A percentile compares a stretch with the other conserved stretches of the same genome.
Evolutionary conservation across 1,284 basidiomycete genomes (phyloP).

Genomic region (Ceratobasidium sp.): DNA sequence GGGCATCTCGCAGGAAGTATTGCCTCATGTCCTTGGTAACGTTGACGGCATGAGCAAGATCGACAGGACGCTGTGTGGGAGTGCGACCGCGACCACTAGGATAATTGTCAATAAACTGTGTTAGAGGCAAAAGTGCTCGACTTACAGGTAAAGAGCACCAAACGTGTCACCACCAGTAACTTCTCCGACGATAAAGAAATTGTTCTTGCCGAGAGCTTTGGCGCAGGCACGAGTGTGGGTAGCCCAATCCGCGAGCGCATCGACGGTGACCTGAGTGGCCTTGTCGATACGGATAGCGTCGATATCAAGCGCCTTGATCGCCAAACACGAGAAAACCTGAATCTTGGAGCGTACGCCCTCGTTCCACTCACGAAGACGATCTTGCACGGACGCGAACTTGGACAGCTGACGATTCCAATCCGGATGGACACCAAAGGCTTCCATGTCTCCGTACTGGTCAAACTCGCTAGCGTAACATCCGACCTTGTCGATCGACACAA

Average conservation of each 20-base stretch:
- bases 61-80: constrained; percentile 64
- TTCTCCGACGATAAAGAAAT: constrained; percentile 90
- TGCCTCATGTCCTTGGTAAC: constrained; percentile 64
- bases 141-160: constrained; percentile 82
- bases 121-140: constrained; percentile 40
- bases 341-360: constrained; percentile 77
- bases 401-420: constrained; percentile 92
- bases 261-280: constrained; percentile 86
- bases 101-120: constrained; percentile 32
- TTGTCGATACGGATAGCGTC: constrained; percentile 95
- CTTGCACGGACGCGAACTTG: constrained; percentile 93
- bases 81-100: constrained; percentile 84
- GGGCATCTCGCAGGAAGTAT: constrained; percentile 78
- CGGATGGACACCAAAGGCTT: constrained; percentile 94
- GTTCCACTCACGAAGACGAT: constrained; percentile 90
- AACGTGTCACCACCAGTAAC: constrained; percentile 94
- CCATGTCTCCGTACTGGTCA: constrained; percentile 93
- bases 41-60: constrained; percentile 72
- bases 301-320: constrained; percentile 83
- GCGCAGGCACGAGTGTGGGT: constrained; percentile 78
- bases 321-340: constrained; percentile 79
- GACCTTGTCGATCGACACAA: constrained; percentile 61
- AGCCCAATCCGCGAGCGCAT: constrained; percentile 79
- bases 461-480: constrained; percentile 86
- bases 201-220: constrained; percentile 70